Evolutionary conservation across 805 yeast genomes (phyloP).

Genomic region (Millerago galiae): DNA sequence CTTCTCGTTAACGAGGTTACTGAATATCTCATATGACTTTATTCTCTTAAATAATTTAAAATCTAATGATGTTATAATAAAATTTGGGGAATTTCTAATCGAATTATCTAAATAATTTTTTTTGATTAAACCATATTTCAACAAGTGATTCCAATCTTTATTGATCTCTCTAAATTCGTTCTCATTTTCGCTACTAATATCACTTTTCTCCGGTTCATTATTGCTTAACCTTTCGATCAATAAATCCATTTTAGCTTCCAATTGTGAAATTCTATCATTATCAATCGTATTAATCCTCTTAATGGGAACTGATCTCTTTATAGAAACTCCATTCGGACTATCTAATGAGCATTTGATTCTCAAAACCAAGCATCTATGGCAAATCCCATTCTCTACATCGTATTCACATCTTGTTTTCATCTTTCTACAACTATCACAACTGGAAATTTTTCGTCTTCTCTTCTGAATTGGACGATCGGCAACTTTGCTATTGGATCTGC

Average conservation of each 20-base stretch:
- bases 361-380: constrained; percentile 47
- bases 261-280: constrained; percentile 4
- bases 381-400: constrained; percentile 35
- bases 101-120: constrained; percentile 22
- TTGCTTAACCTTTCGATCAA: constrained; percentile 23
- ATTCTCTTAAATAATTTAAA: constrained; percentile 31
- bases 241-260: constrained; percentile 17
- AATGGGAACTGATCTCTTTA: constrained; percentile 17
- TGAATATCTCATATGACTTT: constrained; percentile 24
- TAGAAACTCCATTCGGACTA: background rate
- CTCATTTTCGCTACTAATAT: background rate
- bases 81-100: constrained; percentile 29
- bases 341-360: constrained; percentile 42
- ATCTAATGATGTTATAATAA: constrained; percentile 32
- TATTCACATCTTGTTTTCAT: constrained; percentile 54
- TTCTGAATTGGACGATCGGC: constrained; percentile 13
- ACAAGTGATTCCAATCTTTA: constrained; percentile 10
- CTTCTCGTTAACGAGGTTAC: constrained; percentile 32
- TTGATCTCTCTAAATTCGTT: background rate
- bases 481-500: background rate
- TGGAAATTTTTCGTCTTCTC: constrained; percentile 34
- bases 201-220: constrained; percentile 7
- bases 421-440: constrained; percentile 47
- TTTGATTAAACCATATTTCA: constrained; percentile 12
- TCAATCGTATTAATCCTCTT: constrained; percentile 1